phyloP scores from a whole-genome alignment of 108 stramenopile genomes.

The Pseudonitzschia pungens region DNA sequence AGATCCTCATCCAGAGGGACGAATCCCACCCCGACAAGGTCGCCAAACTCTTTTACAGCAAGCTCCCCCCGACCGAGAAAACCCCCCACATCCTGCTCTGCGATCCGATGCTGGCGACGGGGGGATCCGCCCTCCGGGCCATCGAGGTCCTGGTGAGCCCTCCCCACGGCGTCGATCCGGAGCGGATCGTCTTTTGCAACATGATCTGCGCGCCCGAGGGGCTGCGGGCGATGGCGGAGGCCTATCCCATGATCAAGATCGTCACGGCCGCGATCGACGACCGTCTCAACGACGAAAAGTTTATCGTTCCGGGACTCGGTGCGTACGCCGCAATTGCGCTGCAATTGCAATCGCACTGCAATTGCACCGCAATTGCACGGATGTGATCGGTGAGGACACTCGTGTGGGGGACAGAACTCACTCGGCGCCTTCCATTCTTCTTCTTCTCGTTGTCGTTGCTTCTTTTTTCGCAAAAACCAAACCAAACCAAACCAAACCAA shows the following conservation, averaged over 20 bases:
- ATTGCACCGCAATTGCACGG: background rate
- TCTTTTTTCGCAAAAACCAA: too few relatives aligned
- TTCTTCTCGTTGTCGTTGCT: too few relatives aligned
- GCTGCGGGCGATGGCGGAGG: conserved; percentile 39
- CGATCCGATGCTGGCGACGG: conserved; percentile 99
- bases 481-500: too few relatives aligned
- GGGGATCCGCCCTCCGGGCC: conserved; percentile 88
- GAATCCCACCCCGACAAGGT: conserved; percentile 82
- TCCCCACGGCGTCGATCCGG: conserved; percentile 57
- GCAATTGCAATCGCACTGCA: background rate
- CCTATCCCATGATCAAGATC: conserved; percentile 59
- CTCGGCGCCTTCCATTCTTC: too few relatives aligned
- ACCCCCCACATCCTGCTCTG: conserved; percentile 72
- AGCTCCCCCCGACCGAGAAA: conserved; percentile 70
- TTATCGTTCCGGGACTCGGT: conserved; percentile 96
- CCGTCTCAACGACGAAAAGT: conserved; percentile 91
- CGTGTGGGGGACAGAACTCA: too few relatives aligned
- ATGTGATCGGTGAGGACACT: background rate
- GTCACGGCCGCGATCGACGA: conserved; percentile 92
- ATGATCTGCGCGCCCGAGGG: conserved; percentile 98
- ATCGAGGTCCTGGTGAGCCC: conserved; percentile 63
- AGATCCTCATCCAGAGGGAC: conserved; percentile 97
- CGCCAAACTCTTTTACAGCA: conserved; percentile 87
- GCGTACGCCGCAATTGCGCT: conserved; percentile 65
- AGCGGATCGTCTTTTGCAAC: conserved; percentile 89